Base-by-base conservation (phyloP, 768 basidiomycete genomes). In the Leccinum broughii region DNA sequence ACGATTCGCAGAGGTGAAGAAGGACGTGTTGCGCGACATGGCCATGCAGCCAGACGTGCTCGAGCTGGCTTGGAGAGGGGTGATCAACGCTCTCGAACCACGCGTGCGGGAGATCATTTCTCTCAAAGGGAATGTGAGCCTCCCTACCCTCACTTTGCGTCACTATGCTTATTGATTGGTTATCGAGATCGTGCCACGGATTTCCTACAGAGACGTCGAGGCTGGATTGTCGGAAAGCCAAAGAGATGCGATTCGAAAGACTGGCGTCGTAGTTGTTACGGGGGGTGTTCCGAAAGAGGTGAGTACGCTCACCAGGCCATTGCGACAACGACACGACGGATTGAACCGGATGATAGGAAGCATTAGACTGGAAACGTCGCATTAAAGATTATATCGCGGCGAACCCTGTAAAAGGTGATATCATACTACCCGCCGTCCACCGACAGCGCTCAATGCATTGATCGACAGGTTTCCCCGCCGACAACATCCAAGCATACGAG, bases 401-500 rank as follows among this genome's bases (percentile, higher is more conserved):
- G 0, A 89, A 88, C 64, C 73, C 73, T 1, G 78, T 86, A 22
- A 82, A 80, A 77, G 86, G 85, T 81, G 17, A 20, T 22, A 24
- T 5, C 14, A n/a, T n/a, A 15, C 7, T n/a, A 4, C 13, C 24
- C 6, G 57, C 54, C 6, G 17, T 26, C 44, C 24, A 10, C 37
- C 17, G 7, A 13, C 24, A 11, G 9, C 7, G 17, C 22, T 58
- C 30, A 53, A 41, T 17, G 1, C 15, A 14, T 20, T 37, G 8
- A 41, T 24, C 13, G 34, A 1, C 66, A 89, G 89, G 90, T 6
- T 88, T 85, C 63, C 90, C 90, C 0, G 74, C 78, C 3, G 79
- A 85, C 39, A 80, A 90, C 62, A 84, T 88, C 53, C 88, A 91
- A 71, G 88, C 84, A 7, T 92, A 81, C 68, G 90, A 92, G 66